Conservation (phyloP, 306 rosid genomes). For the Prunus mume region DNA sequence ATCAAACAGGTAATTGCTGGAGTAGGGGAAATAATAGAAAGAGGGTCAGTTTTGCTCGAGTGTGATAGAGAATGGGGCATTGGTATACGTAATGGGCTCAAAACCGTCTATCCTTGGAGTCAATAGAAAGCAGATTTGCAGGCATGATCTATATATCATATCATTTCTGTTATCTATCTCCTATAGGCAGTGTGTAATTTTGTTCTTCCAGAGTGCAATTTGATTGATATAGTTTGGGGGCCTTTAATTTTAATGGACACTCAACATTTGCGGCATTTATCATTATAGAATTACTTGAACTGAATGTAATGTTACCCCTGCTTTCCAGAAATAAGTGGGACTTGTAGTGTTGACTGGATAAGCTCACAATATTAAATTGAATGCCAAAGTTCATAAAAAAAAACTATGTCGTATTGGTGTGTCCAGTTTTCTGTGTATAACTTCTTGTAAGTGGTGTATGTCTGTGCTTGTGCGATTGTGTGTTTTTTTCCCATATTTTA, state of each 20-base stretch:
- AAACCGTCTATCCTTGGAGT: constrained; percentile 9
- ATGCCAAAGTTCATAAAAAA: not conserved
- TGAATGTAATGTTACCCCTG: not conserved
- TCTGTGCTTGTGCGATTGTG: not conserved
- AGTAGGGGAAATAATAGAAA: constrained; percentile 40
- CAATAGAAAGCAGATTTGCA: not conserved
- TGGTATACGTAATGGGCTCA: not conserved
- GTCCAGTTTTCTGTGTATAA: not conserved
- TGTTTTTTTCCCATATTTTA: not conserved
- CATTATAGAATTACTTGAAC: not conserved
- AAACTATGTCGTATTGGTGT: not conserved
- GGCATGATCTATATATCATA: not conserved
- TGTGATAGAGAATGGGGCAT: constrained; percentile 13
- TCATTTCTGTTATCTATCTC: not conserved
- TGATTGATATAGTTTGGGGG: not conserved
- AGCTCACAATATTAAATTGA: not conserved
- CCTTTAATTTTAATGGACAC: not conserved
- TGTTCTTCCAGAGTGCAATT: not conserved
- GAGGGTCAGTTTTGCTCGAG: constrained; percentile 38
- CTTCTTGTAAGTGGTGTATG: not conserved
- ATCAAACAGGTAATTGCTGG: constrained; percentile 38
- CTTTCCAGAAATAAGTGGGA: not conserved
- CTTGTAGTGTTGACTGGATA: not conserved
- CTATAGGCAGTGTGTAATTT: not conserved
- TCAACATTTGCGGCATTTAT: not conserved